Conservation (phyloP, 192 early-diverging fungal genomes). For the Chytriomyces hyalinus region DNA sequence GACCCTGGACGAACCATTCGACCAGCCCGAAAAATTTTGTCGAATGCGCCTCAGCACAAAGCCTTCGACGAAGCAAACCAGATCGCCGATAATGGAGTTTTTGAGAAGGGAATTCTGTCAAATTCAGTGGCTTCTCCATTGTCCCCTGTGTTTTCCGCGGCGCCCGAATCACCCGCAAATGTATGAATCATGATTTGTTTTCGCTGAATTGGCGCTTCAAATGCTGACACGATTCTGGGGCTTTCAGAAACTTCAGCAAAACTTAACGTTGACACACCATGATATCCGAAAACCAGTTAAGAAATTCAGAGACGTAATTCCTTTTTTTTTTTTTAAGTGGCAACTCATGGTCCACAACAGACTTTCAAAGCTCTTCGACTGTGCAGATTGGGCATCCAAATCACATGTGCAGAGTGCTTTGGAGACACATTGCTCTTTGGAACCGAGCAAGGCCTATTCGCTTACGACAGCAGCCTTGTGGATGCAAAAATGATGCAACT, state of each 20-base stretch:
- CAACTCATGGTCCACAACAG: slow-evolving; percentile 10
- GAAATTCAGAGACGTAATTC: neutral
- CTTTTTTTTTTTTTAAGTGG: neutral
- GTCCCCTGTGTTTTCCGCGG: neutral
- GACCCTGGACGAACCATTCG: slow-evolving; percentile 6
- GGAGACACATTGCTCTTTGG: slow-evolving; percentile 60
- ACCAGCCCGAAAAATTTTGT: neutral
- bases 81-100: no score
- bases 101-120: no score
- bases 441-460: slow-evolving; percentile 62
- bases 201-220: neutral
- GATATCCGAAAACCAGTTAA: neutral
- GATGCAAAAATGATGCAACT: slow-evolving; percentile 51
- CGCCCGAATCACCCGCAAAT: neutral
- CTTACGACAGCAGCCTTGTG: slow-evolving; percentile 52
- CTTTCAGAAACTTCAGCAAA: no score
- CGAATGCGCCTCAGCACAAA: slow-evolving; percentile 8
- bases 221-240: no score
- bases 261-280: no score
- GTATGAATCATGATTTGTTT: slow-evolving; percentile 14
- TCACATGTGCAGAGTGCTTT: slow-evolving; percentile 60
- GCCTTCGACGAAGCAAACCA: no score
- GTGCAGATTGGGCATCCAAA: slow-evolving; percentile 54
- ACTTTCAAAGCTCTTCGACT: slow-evolving; percentile 55
- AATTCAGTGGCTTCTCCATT: neutral